These are phyloP conservation scores for Nadsonia starkeyi-henricii DNA, from an alignment of 1,139 yeast species.

Conservation along the genomic window DNA sequence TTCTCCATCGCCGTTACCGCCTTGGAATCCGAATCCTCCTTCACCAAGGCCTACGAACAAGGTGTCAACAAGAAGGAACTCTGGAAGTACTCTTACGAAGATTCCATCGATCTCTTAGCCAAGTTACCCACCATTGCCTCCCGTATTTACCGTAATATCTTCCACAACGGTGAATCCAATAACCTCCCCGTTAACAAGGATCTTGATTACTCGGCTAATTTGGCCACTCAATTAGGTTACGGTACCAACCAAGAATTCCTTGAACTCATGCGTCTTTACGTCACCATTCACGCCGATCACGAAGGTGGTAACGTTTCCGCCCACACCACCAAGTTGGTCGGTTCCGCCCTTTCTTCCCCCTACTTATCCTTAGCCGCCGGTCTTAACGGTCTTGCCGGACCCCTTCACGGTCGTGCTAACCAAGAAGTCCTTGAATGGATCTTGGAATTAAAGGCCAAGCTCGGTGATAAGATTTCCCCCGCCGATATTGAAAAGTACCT, in stretches of 20 bases:
- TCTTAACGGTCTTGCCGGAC: conserved; percentile 95
- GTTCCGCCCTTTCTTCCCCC: conserved; percentile 92
- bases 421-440: conserved; percentile 97
- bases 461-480: conserved; percentile 63
- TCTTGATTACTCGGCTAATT: conserved; percentile 88
- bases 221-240: conserved; percentile 74
- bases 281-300: conserved; percentile 95
- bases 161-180: conserved; percentile 72
- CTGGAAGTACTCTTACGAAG: conserved; percentile 59
- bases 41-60: conserved; percentile 48
- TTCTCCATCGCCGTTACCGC: conserved; percentile 53
- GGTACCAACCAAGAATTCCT: conserved; percentile 68
- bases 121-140: conserved; percentile 55
- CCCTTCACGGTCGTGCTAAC: conserved; percentile 96
- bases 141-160: conserved; percentile 51
- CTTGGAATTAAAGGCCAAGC: conserved; percentile 65
- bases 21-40: conserved; percentile 49
- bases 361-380: conserved; percentile 91
- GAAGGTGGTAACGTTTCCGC: conserved; percentile 99
- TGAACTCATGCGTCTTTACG: conserved; percentile 87
- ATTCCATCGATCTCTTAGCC: conserved; percentile 48
- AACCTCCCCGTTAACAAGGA: conserved; percentile 43
- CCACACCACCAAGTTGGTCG: conserved; percentile 95
- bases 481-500: conserved; percentile 79
- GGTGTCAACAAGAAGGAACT: conserved; percentile 55